phyloP scores from a whole-genome alignment of 2,329 filamentous ascomycete genomes.

The Apiospora phragmitis region DNA sequence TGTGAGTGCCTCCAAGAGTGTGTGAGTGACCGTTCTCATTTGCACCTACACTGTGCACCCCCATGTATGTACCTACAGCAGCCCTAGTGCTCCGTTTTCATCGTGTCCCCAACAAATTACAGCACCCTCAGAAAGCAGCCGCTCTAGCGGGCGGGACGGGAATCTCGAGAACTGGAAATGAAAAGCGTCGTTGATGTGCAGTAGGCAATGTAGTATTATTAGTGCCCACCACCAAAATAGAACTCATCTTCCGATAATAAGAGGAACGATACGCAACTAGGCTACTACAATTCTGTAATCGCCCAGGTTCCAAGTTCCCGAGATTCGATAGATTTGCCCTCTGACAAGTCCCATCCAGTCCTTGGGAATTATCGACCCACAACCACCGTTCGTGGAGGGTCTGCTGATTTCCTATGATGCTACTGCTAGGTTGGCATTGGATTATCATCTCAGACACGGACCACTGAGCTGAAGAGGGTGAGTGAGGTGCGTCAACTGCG shows the following conservation, averaged over 20 bases:
- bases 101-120: background rate
- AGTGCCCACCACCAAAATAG: constrained; percentile 7
- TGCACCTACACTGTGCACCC: background rate
- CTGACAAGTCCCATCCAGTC: constrained; percentile 1
- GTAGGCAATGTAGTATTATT: background rate
- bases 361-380: constrained; percentile 1
- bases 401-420: constrained; percentile 5
- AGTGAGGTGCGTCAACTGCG: background rate
- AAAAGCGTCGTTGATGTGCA: background rate
- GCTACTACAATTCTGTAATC: background rate
- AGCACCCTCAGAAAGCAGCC: background rate
- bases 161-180: constrained; percentile 3
- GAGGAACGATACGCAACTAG: background rate
- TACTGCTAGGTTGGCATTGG: background rate
- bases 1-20: background rate
- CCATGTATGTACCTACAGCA: background rate
- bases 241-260: constrained; percentile 5
- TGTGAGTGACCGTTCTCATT: background rate
- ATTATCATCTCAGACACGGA: constrained; percentile 3
- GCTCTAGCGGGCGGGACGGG: background rate
- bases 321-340: constrained; percentile 4
- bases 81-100: background rate
- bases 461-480: constrained; percentile 4
- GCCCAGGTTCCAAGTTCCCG: background rate
- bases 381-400: constrained; percentile 5